Base-by-base conservation (phyloP, 768 basidiomycete genomes). In the Boletus rubropictus region DNA sequence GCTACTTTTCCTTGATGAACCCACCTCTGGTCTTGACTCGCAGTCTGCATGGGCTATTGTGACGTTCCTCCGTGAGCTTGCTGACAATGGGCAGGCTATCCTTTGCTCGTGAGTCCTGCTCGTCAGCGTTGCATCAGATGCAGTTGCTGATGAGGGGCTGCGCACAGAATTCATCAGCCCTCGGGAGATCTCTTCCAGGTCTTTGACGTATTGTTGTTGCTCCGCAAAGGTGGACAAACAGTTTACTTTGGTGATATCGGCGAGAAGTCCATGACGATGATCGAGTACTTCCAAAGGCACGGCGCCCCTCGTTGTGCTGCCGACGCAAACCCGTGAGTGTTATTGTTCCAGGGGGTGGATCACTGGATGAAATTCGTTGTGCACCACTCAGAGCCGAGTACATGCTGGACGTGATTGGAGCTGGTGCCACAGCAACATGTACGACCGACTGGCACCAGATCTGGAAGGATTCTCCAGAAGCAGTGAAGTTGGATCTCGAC, bases 191-290 rank as follows among this genome's bases (percentile, higher is more conserved):
- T 78, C 2, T 77, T 79, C 68, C 73, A 78, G 56, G 31, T 54
- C 27, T 79, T 80, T 51, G 79, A 80, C 49, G 66, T 77, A 6
- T 54, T 81, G 1, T 55, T 80, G 8, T 63, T 78, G 17, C 67
- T 80, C 7, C 71, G 73, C 20, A 66, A 69, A 20, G 79, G 80
- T n/a, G 80, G 80, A 39, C 67, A 84, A 55, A 82, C 74, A 3
- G 83, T 83, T 7, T 89, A 85, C 65, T 85, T 84, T 52, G 84
- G 85, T 8, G 65, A 67, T 31, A 51, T 64, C 3, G 61, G 62
- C 1, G 51, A 61, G 45, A 47, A 17, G 42, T 65, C 64, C 0
- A 51, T 35, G 31, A 51, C 42, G 2, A 35, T 63, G 42, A 51
- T 60, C 22, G 38, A 46, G 7, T 65, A 63, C 25, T 63, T 63